Conservation (phyloP, 768 basidiomycete species). For the Leucosporidium creatinivorum region DNA sequence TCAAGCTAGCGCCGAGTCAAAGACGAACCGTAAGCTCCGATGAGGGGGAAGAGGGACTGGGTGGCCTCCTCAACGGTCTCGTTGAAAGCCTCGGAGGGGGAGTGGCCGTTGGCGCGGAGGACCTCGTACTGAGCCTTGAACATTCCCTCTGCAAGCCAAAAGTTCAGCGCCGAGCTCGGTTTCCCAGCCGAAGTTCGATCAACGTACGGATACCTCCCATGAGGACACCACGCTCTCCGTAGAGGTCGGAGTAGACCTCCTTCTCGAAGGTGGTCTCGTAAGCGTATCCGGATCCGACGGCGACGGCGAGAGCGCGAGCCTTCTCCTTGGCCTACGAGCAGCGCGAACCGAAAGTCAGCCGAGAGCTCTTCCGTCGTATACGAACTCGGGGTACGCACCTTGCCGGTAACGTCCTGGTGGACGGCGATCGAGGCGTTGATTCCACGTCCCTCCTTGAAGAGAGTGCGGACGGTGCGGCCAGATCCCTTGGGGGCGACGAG, state of each 20-base stretch:
- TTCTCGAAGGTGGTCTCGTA: conserved; percentile 99
- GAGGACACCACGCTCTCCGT: conserved; percentile 94
- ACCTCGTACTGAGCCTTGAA: conserved; percentile 99
- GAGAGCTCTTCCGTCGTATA: neutral
- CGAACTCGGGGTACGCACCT: conserved; percentile 41
- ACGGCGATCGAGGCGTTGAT: conserved; percentile 94
- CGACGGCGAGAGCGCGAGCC: conserved; percentile 89
- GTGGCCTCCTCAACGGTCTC: conserved; percentile 99
- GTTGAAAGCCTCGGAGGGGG: conserved; percentile 98
- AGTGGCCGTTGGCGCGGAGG: conserved; percentile 90
- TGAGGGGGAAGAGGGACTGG: conserved; percentile 92
- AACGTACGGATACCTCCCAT: conserved; percentile 53
- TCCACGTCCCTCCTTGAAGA: conserved; percentile 99
- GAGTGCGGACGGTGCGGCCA: conserved; percentile 94
- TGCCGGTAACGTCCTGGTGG: conserved; percentile 95
- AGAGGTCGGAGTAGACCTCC: conserved; percentile 98
- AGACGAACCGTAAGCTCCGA: conserved; percentile 61
- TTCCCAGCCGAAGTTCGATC: neutral
- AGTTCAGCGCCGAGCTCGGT: neutral
- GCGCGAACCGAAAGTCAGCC: neutral
- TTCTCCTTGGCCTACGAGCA: conserved; percentile 70
- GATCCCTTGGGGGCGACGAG: conserved; percentile 99
- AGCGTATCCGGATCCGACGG: conserved; percentile 90
- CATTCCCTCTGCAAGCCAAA: conserved; percentile 64
- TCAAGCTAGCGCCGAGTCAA: conserved; percentile 43